These are phyloP conservation scores for Petrea volubilis DNA, from an alignment of 257 asterid species.

Conservation along the genomic window DNA sequence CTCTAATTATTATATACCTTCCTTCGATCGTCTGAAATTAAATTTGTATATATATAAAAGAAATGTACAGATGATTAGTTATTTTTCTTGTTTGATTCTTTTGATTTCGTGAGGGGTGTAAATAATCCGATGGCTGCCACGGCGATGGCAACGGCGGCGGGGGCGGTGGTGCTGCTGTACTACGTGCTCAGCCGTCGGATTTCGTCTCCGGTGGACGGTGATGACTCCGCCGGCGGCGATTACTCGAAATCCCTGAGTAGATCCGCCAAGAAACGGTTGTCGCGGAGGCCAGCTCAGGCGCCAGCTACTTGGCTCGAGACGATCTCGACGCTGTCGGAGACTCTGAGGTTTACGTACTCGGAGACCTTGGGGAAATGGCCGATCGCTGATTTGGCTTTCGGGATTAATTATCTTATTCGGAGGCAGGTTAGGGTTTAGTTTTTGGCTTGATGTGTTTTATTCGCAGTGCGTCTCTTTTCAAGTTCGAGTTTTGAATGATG, in stretches of 20 bases:
- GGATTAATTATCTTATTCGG: slow-evolving; percentile 71
- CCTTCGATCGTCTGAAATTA: not conserved
- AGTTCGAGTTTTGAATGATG: not conserved
- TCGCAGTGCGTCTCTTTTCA: not conserved
- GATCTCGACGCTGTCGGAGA: slow-evolving; percentile 65
- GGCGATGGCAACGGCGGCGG: slow-evolving; percentile 88
- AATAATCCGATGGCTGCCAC: slow-evolving; percentile 67
- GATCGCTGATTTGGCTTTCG: slow-evolving; percentile 82
- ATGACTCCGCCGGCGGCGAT: slow-evolving; percentile 45
- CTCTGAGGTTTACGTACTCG: slow-evolving; percentile 75
- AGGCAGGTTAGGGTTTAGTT: slow-evolving; percentile 56
- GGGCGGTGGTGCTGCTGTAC: slow-evolving; percentile 72
- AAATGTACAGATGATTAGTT: slow-evolving; percentile 6
- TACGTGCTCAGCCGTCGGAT: slow-evolving; percentile 64
- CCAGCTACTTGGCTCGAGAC: slow-evolving; percentile 89
- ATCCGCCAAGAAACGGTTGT: slow-evolving; percentile 58
- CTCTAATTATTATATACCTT: slow-evolving; percentile 20
- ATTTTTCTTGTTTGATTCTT: not conserved
- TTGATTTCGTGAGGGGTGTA: slow-evolving; percentile 27
- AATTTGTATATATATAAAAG: not conserved
- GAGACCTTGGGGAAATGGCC: slow-evolving; percentile 93
- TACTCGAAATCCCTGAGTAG: slow-evolving; percentile 52
- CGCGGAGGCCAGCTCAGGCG: slow-evolving; percentile 89
- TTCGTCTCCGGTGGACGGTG: slow-evolving; percentile 40
- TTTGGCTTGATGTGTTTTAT: not conserved